These are phyloP conservation scores for Avena insularis DNA, from an alignment of 176 grass and related monocot species.

Conservation along the genomic window DNA sequence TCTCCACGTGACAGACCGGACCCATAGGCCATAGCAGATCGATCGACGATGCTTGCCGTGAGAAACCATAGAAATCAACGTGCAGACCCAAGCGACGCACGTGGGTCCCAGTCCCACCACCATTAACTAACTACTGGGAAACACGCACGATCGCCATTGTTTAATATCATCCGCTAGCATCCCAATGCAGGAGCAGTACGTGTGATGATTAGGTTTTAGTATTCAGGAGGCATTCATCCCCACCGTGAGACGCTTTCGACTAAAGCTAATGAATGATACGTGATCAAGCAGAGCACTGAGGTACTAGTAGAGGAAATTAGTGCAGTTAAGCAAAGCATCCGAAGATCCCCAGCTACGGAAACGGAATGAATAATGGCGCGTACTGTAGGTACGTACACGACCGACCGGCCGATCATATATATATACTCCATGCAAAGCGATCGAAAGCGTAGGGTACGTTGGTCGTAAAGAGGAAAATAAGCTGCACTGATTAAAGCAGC, in stretches of 20 bases:
- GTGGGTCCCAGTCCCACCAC: constrained; percentile 22
- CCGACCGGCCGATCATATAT: background rate
- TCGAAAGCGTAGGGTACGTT: background rate
- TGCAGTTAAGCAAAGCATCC: background rate
- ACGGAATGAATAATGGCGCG: background rate
- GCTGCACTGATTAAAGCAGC: background rate
- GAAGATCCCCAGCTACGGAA: constrained; percentile 11
- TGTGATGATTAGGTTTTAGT: background rate
- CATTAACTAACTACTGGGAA: background rate
- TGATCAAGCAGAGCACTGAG: constrained; percentile 19
- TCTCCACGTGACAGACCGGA: constrained; percentile 54
- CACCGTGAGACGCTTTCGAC: constrained; percentile 39
- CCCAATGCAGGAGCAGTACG: background rate
- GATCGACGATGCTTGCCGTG: constrained; percentile 61
- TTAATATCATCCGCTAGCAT: background rate
- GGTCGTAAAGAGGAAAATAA: background rate
- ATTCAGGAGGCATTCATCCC: constrained; percentile 31
- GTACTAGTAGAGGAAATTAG: background rate
- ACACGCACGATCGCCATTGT: background rate
- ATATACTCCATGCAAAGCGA: background rate
- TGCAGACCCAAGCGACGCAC: constrained; percentile 12
- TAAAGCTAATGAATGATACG: constrained; percentile 45
- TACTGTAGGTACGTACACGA: background rate
- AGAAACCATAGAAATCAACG: constrained; percentile 41
- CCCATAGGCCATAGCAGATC: constrained; percentile 43